phyloP scores from a whole-genome alignment of 2,329 filamentous ascomycete species.

The Calonectria naviculata region DNA sequence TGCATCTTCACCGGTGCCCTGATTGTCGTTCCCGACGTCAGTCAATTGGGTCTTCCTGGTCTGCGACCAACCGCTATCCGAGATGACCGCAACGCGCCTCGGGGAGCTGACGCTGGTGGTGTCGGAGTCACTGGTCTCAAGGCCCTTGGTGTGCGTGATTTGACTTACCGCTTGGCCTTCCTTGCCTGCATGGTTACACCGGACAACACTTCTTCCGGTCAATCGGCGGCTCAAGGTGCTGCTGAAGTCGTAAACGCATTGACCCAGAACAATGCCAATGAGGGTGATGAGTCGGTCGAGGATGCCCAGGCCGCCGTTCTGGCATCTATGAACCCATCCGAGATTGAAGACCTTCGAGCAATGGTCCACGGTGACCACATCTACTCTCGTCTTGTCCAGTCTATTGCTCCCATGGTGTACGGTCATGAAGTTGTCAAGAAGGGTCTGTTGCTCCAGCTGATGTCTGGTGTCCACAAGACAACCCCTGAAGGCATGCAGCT shows the following conservation, averaged over 20 bases:
- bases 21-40: slow-evolving; percentile 97
- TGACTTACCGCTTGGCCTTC: slow-evolving; percentile 97
- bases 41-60: slow-evolving; percentile 91
- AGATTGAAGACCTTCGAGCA: slow-evolving; percentile 90
- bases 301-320: slow-evolving; percentile 89
- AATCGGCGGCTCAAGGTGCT: slow-evolving; percentile 71
- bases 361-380: slow-evolving; percentile 98
- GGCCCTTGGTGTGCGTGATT: slow-evolving; percentile 90
- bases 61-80: slow-evolving; percentile 84
- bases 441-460: slow-evolving; percentile 90
- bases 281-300: slow-evolving; percentile 79
- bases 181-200: slow-evolving; percentile 95
- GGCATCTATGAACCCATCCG: slow-evolving; percentile 83
- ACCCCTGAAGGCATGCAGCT: slow-evolving; percentile 96
- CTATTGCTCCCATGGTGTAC: slow-evolving; percentile 95
- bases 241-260: slow-evolving; percentile 87
- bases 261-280: slow-evolving; percentile 70
- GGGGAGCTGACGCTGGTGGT: slow-evolving; percentile 84
- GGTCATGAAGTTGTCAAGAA: slow-evolving; percentile 99
- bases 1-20: slow-evolving; percentile 97
- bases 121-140: slow-evolving; percentile 90
- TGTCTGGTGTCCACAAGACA: slow-evolving; percentile 93
- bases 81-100: slow-evolving; percentile 79
- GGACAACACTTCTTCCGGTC: slow-evolving; percentile 84
- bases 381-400: slow-evolving; percentile 91